Percentiles rank a stretch among this genome's conserved stretches.
Conservation (phyloP, 495 filamentous ascomycete genomes). For the Neurospora sublineolata region DNA sequence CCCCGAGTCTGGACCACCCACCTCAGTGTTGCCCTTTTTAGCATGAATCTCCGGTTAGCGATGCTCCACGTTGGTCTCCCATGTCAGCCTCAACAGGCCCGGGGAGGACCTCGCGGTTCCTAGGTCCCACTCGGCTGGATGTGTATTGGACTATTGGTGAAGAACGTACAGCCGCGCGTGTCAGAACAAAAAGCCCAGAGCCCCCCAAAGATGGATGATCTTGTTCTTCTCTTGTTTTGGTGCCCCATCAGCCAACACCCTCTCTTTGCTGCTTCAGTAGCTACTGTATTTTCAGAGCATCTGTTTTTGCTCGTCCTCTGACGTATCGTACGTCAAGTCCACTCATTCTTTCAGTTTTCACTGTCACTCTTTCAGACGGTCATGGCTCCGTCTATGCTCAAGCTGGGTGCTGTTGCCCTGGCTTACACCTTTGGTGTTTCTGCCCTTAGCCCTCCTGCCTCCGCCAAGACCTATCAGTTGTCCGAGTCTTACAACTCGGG, state of each 20-base stretch:
- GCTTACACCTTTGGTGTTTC: conserved; percentile 21
- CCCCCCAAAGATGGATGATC: background rate
- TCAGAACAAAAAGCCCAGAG: background rate
- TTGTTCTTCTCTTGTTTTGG: conserved; percentile 10
- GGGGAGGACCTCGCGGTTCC: background rate
- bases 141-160: background rate
- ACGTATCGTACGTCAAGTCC: conserved; percentile 37
- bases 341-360: conserved; percentile 24
- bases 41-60: background rate
- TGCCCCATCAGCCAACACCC: conserved; percentile 11
- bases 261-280: conserved; percentile 14
- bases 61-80: background rate
- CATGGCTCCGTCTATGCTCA: conserved; percentile 34
- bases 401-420: conserved; percentile 29
- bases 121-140: background rate
- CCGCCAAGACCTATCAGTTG: conserved; percentile 24
- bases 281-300: conserved; percentile 18
- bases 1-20: background rate
- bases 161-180: background rate
- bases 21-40: background rate
- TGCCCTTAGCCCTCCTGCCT: conserved; percentile 8
- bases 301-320: conserved; percentile 30
- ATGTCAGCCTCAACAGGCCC: background rate
- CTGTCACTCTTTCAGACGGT: conserved; percentile 10
- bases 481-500: conserved; percentile 31